A percentile compares a stretch with the other conserved stretches of the same genome.
These are phyloP conservation scores for Leccinum huronense DNA, from an alignment of 1,284 basidiomycete species.

Conservation along the genomic window DNA sequence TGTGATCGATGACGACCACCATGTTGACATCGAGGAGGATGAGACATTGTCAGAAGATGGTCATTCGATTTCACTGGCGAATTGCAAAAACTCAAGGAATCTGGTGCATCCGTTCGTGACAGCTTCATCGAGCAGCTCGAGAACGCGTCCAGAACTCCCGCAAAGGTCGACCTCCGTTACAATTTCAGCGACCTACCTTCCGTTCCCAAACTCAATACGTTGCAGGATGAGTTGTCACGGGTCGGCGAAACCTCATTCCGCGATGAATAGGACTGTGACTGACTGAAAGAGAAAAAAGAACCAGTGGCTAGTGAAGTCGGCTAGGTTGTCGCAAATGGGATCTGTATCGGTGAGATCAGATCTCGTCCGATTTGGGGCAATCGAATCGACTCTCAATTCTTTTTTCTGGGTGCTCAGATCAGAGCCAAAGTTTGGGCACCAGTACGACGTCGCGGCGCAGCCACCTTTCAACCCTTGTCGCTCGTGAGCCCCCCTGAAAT, in stretches of 20 bases:
- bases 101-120: slow-evolving; percentile 60
- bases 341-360: too few species aligned
- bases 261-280: too few species aligned
- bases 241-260: slow-evolving; percentile 24
- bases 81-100: slow-evolving; percentile 66
- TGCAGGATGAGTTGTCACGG: slow-evolving; percentile 29
- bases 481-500: too few species aligned
- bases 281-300: too few species aligned
- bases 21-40: slow-evolving; percentile 48
- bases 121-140: slow-evolving; percentile 85
- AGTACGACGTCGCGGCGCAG: too few species aligned
- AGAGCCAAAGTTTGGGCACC: too few species aligned
- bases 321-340: too few species aligned
- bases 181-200: slow-evolving; percentile 51
- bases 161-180: slow-evolving; percentile 57
- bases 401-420: too few species aligned
- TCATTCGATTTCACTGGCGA: slow-evolving; percentile 88
- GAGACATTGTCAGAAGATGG: slow-evolving; percentile 45
- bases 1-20: slow-evolving; percentile 46
- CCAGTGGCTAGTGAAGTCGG: too few species aligned
- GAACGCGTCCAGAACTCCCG: slow-evolving; percentile 72
- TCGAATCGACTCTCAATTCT: too few species aligned
- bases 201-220: slow-evolving; percentile 26
- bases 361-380: too few species aligned
- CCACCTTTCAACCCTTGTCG: too few species aligned